Base-by-base conservation (phyloP, 169 alveolate genomes). In the Plasmodium fragile region DNA sequence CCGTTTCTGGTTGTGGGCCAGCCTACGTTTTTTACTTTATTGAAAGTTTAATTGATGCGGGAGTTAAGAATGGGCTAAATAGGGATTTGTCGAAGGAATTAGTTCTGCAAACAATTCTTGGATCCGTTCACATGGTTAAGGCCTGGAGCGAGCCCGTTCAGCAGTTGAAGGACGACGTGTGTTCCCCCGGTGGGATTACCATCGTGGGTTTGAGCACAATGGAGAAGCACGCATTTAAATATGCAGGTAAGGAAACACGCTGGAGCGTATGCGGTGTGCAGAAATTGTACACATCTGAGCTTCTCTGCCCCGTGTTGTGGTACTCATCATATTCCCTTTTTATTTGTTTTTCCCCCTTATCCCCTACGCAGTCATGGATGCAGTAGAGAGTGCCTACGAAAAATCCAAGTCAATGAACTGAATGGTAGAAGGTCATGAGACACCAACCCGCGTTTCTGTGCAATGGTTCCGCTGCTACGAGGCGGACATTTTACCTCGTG, bases 131-230 rank as follows among this genome's bases (percentile, higher is more conserved):
- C 36, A 82, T 94, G 95, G 94, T 83, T 39, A 25, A 65, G 25
- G 25, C 34, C 8, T 89, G 84, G 34, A 78, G 81, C 70, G n/a
- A 25, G 4, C 96, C 95, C 41, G 92, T 95, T 1, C 94, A 91
- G 75, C 94, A 91, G 43, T 77, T 96, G 70, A 95, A 92, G 41
- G 97, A 96, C 18, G 93, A 94, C 34, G 92, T 95, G 22, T 84
- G 95, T 28, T 92, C 97, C 6, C 97, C 97, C 3, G 97, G 97
- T 13, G 97, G 97, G 22, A 94, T 93, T 36, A 94, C 97, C 11
- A 92, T 94, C 32, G 94, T 95, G 41, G 97, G 96, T 0, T 83
- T 96, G 36, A 69, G 71, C 43, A 93, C 96, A 30, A 69, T 95
- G 71, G 97, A 96, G 77, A 91, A 93, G 53, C 75, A 90, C 78